Evolutionary conservation across 257 asterid species (phyloP).

Genomic region (Solanum piurae): DNA sequence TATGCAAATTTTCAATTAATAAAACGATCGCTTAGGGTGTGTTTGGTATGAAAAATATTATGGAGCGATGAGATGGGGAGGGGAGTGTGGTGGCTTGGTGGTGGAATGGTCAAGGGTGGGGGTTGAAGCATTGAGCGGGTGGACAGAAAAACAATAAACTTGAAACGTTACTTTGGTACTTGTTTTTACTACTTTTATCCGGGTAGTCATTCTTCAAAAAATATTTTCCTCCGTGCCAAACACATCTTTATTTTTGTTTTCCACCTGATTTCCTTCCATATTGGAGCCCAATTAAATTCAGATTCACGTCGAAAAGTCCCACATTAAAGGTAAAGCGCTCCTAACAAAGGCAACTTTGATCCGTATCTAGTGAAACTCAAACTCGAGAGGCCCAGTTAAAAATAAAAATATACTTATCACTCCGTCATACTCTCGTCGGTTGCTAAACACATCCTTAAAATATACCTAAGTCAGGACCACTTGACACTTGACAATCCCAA

Average conservation of each 20-base stretch:
- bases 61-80: background rate
- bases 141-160: background rate
- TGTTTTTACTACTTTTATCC: background rate
- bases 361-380: background rate
- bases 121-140: background rate
- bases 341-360: background rate
- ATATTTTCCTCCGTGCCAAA: background rate
- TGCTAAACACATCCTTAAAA: background rate
- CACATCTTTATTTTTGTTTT: background rate
- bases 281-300: background rate
- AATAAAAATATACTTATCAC: no score
- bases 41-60: background rate
- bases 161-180: background rate
- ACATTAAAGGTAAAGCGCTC: fast-evolving
- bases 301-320: fast-evolving
- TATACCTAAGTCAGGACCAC: background rate
- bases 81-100: background rate
- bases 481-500: background rate
- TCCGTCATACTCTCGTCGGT: background rate
- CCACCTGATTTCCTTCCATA: no score
- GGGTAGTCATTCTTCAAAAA: background rate
- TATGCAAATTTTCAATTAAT: background rate
- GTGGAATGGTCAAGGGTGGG: background rate
- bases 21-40: background rate
- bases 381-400: fast-evolving